Base-by-base conservation (phyloP, 1,284 basidiomycete species). In the Moniliophthora roreri region DNA sequence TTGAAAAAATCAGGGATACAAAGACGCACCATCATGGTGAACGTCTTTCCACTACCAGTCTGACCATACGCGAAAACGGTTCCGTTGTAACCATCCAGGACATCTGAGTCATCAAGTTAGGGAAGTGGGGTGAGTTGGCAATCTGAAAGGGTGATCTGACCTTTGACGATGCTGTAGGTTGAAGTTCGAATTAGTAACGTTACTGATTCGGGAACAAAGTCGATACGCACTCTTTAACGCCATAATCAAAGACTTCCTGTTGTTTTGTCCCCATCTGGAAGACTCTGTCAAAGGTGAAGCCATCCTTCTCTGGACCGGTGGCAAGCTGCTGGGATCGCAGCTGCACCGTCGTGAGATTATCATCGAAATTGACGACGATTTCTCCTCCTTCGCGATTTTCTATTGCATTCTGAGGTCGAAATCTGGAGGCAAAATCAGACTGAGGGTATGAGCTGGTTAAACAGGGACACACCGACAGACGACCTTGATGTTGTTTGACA, bases 61-160 rank as follows among this genome's bases (percentile, higher is more conserved):
- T 99, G 97, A 55, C 97, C 97, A 70, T 99, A 99, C 44, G 97
- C 97, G 70, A 99, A 99, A 35, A 98, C 86, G 0, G 95, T 98
- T 48, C 96, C 96, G 65, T 99, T 99, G 78, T 99, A 99, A 13
- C 97, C 97, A 72, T 95, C 91, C 69, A 99, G 84, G 50, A 99
- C 97, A 82, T 99, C 96, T 96, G 57, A 53, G 37, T 40, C 13
- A 21, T 28, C 37, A 48, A 28, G 48, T 52, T 50, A 35, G 40
- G 1, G 54, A n/a, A 39, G 42, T 16, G 21, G 26, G 39, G 50
- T 41, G n/a, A n/a, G n/a, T 26, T 13, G 42, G 26, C 11, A n/a
- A 40, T 21, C 3, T 15, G n/a, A 16, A 7, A 18, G 28, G 10
- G 24, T 28, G 15, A 21, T 37, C 73, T 57, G 58, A 90, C 89